Conservation (phyloP, 768 basidiomycete species). For the Lactifluus hygrophoroides region DNA sequence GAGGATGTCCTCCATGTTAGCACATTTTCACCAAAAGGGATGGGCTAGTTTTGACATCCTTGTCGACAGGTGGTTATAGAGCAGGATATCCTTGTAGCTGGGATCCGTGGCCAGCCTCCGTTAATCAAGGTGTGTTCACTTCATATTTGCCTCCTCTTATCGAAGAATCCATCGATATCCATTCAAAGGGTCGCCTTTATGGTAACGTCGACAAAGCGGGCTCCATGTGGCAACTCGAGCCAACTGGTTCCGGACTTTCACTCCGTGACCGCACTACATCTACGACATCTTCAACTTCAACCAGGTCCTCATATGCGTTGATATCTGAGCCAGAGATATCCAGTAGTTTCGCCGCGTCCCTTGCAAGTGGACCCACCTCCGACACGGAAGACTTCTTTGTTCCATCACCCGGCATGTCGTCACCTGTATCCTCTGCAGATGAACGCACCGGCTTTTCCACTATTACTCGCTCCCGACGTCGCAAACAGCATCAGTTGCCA, state of each 20-base stretch:
- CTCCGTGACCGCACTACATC: slow-evolving; percentile 68
- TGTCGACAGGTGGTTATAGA: slow-evolving; percentile 60
- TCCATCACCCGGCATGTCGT: slow-evolving; percentile 51
- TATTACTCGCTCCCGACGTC: slow-evolving; percentile 9
- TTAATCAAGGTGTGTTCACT: slow-evolving; percentile 56
- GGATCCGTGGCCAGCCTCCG: slow-evolving; percentile 59
- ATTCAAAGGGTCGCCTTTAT: slow-evolving; percentile 59
- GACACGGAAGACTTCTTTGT: slow-evolving; percentile 56
- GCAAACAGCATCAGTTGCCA: slow-evolving; percentile 36
- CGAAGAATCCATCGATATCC: neutral
- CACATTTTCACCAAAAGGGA: neutral
- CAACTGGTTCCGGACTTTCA: slow-evolving; percentile 44
- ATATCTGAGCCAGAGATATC: slow-evolving; percentile 82
- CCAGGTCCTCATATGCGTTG: slow-evolving; percentile 73
- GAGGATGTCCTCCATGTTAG: slow-evolving; percentile 58
- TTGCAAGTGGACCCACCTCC: slow-evolving; percentile 65
- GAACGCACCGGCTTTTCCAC: slow-evolving; percentile 22
- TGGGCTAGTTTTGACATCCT: neutral
- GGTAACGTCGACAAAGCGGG: slow-evolving; percentile 54
- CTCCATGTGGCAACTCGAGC: slow-evolving; percentile 76
- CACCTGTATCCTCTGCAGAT: slow-evolving; percentile 54
- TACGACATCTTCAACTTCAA: slow-evolving; percentile 64
- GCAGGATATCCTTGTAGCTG: slow-evolving; percentile 60
- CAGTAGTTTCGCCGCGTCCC: slow-evolving; percentile 75
- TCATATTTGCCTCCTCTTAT: neutral